A percentile compares a stretch with the other conserved stretches of the same genome.
Conservation (phyloP, 495 filamentous ascomycete genomes). For the Aspergillus homomorphus region DNA sequence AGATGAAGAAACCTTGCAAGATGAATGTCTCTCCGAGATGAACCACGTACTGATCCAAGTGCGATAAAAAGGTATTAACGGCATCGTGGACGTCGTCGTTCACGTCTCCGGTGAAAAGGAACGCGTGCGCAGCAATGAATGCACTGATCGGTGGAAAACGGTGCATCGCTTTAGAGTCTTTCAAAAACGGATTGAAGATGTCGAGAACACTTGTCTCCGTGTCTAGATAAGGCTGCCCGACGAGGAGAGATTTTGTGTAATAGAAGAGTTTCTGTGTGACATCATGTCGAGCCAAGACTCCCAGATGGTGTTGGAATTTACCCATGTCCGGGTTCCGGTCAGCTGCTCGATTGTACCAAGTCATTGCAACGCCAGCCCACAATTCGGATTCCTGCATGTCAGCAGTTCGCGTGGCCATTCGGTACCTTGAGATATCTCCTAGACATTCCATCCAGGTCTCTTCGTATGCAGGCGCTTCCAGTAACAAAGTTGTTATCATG, state of each 20-base stretch:
- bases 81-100: conserved; percentile 45
- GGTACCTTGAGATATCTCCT: conserved; percentile 69
- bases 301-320: conserved; percentile 80
- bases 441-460: conserved; percentile 92
- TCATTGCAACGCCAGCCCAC: conserved; percentile 72
- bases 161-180: conserved; percentile 24
- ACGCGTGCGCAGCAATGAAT: conserved; percentile 63
- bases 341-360: conserved; percentile 79
- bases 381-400: conserved; percentile 68
- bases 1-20: conserved; percentile 57
- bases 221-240: conserved; percentile 51
- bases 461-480: conserved; percentile 71
- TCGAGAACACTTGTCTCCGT: conserved; percentile 69
- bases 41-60: conserved; percentile 58
- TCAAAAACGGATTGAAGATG: conserved; percentile 65
- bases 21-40: conserved; percentile 58
- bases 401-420: conserved; percentile 77
- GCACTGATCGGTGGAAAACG: conserved; percentile 38
- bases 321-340: conserved; percentile 68
- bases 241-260: conserved; percentile 56
- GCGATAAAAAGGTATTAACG: conserved; percentile 47
- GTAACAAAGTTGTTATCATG: conserved; percentile 33
- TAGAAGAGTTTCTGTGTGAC: conserved; percentile 71
- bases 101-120: conserved; percentile 59
- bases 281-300: conserved; percentile 74